Base-by-base conservation (phyloP, 257 asterid species). In the Thymus quinquecostatus region DNA sequence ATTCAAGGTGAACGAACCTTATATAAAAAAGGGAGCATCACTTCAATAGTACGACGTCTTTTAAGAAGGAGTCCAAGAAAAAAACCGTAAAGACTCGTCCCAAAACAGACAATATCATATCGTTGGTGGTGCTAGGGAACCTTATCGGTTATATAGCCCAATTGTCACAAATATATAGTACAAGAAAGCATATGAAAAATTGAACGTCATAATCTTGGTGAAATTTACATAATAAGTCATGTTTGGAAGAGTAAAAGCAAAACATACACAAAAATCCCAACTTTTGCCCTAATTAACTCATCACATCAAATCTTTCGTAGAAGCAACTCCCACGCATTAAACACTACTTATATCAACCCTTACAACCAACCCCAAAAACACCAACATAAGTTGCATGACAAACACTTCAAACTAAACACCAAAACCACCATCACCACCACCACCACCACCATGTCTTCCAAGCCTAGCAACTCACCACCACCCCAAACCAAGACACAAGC, bases 291-390 rank as follows among this genome's bases (percentile, higher is more conserved):
- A 69, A 70, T 71, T 44, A 38, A 38, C 60, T 51, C 81, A 41
- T 30, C 47, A 27, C 54, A 58, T 53, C 47, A 27, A 48, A 58
- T 53, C 40, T 75, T 75, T 43, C 89, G 55, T 82, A 50, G 59
- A 86, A 84, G 92, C 83, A 77, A 82, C 66, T 60, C 63, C 12
- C 13, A 13, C 49, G 29, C 50, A 54, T 43, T 8, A 14, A 56
- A 45, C 49, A 33, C 71, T 6, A 43, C 53, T 66, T 57, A 75
- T 44, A 71, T 49, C 56, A 62, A 21, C 38, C 7, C 29, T 50
- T 4, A 2, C 59, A 21, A 41, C 64, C 49, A 14, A 29, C 5
- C 5, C 10, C 50, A 14, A 36, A 55, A 47, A 59, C 13, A 32
- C 43, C 34, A 33, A 70, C 2, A 71, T 36, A 21, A 21, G 21